A percentile compares a stretch with the other conserved stretches of the same genome.
Conservation (phyloP, 2,329 filamentous ascomycete genomes). For the Cytospora chrysosperma region DNA sequence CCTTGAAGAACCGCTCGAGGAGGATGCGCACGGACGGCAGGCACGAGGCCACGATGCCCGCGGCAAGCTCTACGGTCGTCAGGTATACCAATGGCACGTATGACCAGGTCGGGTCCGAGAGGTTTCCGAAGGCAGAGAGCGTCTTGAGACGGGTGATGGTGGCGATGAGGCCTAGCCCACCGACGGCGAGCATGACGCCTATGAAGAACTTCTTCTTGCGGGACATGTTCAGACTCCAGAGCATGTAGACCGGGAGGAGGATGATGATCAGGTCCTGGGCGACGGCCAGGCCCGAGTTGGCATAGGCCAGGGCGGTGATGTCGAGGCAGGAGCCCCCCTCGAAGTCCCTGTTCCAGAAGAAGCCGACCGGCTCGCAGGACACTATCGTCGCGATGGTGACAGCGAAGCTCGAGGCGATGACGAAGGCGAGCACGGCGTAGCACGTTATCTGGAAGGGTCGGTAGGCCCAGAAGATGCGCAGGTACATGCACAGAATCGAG, state of each 20-base stretch:
- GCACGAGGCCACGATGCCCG: conserved; percentile 22
- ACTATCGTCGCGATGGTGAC: conserved; percentile 23
- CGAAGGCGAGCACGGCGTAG: conserved; percentile 17
- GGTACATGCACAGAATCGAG: conserved; percentile 23
- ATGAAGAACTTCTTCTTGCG: conserved; percentile 21
- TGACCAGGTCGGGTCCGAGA: conserved; percentile 10
- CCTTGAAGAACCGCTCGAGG: conserved; percentile 10
- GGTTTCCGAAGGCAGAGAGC: conserved; percentile 9
- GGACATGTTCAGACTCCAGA: conserved; percentile 21
- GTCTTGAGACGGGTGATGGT: conserved; percentile 18
- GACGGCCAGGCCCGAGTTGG: conserved; percentile 20
- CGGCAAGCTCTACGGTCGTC: conserved; percentile 23
- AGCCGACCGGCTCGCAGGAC: conserved; percentile 22
- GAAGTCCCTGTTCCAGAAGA: conserved; percentile 23
- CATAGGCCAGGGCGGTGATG: conserved; percentile 17
- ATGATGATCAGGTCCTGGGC: conserved; percentile 20
- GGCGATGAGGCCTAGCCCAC: conserved; percentile 18
- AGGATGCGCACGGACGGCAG: conserved; percentile 22
- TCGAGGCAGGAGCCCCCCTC: conserved; percentile 16
- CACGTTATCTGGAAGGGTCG: conserved; percentile 16
- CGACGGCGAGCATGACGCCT: conserved; percentile 22
- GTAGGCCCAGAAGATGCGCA: conserved; percentile 22
- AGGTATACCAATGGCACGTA: conserved; percentile 20
- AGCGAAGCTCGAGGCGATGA: conserved; percentile 13
- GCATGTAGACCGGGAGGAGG: conserved; percentile 20